phyloP scores from a whole-genome alignment of 257 asterid genomes.

The Solanum habrochaites region DNA sequence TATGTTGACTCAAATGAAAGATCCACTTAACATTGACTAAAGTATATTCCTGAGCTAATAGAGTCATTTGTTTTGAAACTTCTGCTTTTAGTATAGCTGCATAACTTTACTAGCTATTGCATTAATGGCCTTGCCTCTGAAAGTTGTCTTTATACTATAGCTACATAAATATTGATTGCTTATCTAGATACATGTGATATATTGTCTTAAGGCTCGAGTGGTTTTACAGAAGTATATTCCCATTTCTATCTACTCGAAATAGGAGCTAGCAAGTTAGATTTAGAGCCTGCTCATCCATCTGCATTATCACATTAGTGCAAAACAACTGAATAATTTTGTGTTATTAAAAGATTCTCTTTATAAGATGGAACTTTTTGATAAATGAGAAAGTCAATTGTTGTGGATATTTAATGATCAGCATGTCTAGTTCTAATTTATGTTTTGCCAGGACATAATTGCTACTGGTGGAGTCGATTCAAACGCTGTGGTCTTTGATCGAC shows the following conservation, averaged over 20 bases:
- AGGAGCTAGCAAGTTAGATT: neutral
- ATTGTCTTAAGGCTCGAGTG: neutral
- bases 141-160: neutral
- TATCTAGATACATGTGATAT: neutral
- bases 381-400: neutral
- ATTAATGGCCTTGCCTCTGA: neutral
- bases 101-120: neutral
- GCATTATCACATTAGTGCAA: neutral
- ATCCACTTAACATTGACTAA: neutral
- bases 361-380: neutral
- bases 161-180: neutral
- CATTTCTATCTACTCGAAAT: neutral
- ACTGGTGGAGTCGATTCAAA: slow-evolving; percentile 88
- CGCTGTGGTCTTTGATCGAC: slow-evolving; percentile 74
- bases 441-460: slow-evolving; percentile 75
- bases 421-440: neutral
- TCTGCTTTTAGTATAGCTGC: neutral
- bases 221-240: neutral
- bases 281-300: neutral
- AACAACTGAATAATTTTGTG: neutral
- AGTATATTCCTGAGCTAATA: neutral
- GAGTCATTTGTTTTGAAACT: neutral
- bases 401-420: neutral
- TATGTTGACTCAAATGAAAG: neutral
- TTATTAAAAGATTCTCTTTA: neutral